Evolutionary conservation across 2,329 filamentous ascomycete species (phyloP).

Genomic region (Trichoderma oligosporum): DNA sequence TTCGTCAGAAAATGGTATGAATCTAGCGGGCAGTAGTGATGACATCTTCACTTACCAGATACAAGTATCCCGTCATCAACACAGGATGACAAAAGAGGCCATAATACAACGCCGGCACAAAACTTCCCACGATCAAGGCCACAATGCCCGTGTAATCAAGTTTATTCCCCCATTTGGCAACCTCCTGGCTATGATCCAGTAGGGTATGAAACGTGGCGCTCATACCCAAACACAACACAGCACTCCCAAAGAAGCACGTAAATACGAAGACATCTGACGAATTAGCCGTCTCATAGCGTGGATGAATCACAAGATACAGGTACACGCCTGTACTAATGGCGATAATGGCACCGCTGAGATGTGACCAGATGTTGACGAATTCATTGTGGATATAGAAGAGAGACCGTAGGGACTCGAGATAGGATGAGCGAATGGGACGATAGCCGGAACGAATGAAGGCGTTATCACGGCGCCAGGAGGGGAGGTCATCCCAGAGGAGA

Average conservation of each 20-base stretch:
- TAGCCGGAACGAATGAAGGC: slow-evolving; percentile 53
- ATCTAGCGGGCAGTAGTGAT: neutral
- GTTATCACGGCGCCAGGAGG: slow-evolving; percentile 58
- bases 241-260: slow-evolving; percentile 73
- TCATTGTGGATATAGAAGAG: slow-evolving; percentile 58
- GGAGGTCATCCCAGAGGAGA: slow-evolving; percentile 56
- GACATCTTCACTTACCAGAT: slow-evolving; percentile 55
- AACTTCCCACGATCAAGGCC: slow-evolving; percentile 83
- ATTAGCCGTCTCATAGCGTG: slow-evolving; percentile 63
- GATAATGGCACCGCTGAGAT: slow-evolving; percentile 60
- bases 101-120: slow-evolving; percentile 84
- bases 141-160: slow-evolving; percentile 95
- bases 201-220: slow-evolving; percentile 82
- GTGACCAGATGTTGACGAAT: slow-evolving; percentile 61
- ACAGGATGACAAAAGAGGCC: slow-evolving; percentile 69
- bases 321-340: slow-evolving; percentile 50
- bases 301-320: slow-evolving; percentile 55
- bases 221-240: slow-evolving; percentile 70
- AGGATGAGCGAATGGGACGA: slow-evolving; percentile 48
- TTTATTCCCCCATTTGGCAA: slow-evolving; percentile 83
- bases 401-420: slow-evolving; percentile 43
- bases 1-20: too few species aligned
- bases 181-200: slow-evolving; percentile 74
- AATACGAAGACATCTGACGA: slow-evolving; percentile 67
- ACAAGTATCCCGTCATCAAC: slow-evolving; percentile 69